Base-by-base conservation (phyloP, 129 eudicot genomes). In the Dittrichia graveolens region DNA sequence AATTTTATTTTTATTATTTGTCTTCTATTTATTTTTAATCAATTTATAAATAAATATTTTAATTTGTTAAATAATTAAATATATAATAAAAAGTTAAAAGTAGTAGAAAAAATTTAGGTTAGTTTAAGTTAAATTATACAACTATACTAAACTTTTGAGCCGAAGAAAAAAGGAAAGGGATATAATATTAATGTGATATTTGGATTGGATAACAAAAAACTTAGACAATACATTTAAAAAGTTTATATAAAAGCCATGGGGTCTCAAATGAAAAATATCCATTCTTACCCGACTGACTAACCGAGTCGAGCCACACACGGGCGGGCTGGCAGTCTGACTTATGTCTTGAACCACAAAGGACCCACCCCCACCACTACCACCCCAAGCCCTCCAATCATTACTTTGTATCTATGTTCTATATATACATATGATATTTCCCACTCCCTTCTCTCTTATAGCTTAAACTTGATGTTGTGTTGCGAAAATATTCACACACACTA, bases 371-470 rank as follows among this genome's bases (percentile, higher is more conserved):
- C 31, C 31, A 24, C 31, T 37, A 13, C 46, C 13, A 38, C 42
- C 55, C 14, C 1, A 50, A 52, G 54, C 1, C 57, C 16, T 49
- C 56, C 68, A 61, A 53, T 15, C 58, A 60, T 18, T 42, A 15
- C 4, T 41, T 45, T 41, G 45, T 61, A 56, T 7, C 42, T 38
- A 47, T 72, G 11, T 9, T 34, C 16, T 47, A 68, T 77, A 16
- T 41, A 37, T 72, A 57, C 4, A 31, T 24, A 16, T n/a, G n/a
- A 24, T 60, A 61, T 15, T n/a, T 65, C 58, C 57, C 67, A 9
- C 65, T 71, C 55, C 18, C 43, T 49, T 69, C 55, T 31, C 37
- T 38, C 44, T 44, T 55, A 13, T 41, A 24, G 41, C 18, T 19
- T 31, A 19, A 61, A 60, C 31, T 38, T 39, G 2, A 18, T 77